These are phyloP conservation scores for Dentipellis sp. DNA, from an alignment of 768 basidiomycete genomes.

Conservation along the genomic window DNA sequence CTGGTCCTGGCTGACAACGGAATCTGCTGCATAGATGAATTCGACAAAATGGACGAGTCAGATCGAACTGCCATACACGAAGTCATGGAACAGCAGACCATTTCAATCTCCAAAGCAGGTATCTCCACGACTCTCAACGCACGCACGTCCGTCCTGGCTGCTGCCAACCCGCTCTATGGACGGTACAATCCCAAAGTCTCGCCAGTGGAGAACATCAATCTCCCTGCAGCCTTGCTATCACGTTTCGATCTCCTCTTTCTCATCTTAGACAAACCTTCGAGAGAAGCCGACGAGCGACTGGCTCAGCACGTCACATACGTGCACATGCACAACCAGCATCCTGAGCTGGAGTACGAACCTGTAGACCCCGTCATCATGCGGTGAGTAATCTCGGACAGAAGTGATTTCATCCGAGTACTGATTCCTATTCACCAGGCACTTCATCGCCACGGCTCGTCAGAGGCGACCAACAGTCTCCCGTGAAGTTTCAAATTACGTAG, in stretches of 20 bases:
- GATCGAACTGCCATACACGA: conserved; percentile 98
- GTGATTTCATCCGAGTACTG: background rate
- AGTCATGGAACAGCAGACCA: conserved; percentile 99
- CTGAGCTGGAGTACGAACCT: conserved; percentile 74
- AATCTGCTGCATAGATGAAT: conserved; percentile 99
- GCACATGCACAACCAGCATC: conserved; percentile 92
- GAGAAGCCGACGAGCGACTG: conserved; percentile 92
- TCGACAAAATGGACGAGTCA: conserved; percentile 99
- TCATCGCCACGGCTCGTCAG: conserved; percentile 86
- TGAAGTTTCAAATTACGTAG: conserved; percentile 84
- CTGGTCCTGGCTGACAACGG: conserved; percentile 98
- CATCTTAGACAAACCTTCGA: conserved; percentile 89
- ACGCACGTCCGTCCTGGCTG: conserved; percentile 93
- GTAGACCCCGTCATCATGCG: conserved; percentile 85
- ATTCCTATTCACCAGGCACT: conserved; percentile 51
- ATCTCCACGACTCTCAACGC: conserved; percentile 98
- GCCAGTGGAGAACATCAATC: conserved; percentile 97
- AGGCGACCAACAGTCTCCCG: conserved; percentile 86
- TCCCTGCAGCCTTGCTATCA: conserved; percentile 92
- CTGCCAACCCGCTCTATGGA: conserved; percentile 95
- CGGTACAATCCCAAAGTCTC: conserved; percentile 98
- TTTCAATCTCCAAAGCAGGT: conserved; percentile 98
- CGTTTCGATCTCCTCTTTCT: conserved; percentile 96
- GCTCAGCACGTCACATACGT: conserved; percentile 98
- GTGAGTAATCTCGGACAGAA: conserved; percentile 30